Percentiles rank a stretch among this genome's conserved stretches.
Evolutionary conservation across 1,284 basidiomycete genomes (phyloP).

Genomic region (Polyporus tsugae): DNA sequence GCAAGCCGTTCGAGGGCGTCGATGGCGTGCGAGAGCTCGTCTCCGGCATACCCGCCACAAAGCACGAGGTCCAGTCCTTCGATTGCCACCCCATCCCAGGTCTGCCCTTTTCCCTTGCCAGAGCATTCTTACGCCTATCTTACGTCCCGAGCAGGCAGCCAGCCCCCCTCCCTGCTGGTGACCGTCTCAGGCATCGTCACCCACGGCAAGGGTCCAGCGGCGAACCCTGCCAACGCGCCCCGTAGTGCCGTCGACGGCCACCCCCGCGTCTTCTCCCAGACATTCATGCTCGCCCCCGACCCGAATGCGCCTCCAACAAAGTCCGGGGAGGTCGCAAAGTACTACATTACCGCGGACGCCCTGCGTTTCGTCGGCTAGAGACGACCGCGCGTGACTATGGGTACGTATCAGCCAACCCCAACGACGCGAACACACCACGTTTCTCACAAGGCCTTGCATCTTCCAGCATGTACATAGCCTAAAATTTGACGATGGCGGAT

Average conservation of each 20-base stretch:
- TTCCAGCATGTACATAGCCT: slow-evolving; percentile 11
- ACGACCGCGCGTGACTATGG: slow-evolving; percentile 1
- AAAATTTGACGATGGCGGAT: slow-evolving; percentile 1
- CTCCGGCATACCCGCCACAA: slow-evolving; percentile 74
- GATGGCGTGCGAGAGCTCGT: slow-evolving; percentile 74
- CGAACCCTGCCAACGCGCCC: slow-evolving; percentile 61
- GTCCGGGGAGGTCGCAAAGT: slow-evolving; percentile 78
- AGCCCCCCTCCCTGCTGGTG: slow-evolving; percentile 80
- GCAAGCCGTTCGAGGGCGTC: slow-evolving; percentile 77
- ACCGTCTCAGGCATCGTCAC: slow-evolving; percentile 81
- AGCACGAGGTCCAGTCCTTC: slow-evolving; percentile 85
- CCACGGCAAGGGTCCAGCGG: slow-evolving; percentile 68
- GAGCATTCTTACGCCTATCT: slow-evolving; percentile 4
- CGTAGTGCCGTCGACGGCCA: slow-evolving; percentile 72
- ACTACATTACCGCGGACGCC: slow-evolving; percentile 79
- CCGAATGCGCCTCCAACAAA: slow-evolving; percentile 65
- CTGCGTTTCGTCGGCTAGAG: slow-evolving; percentile 77
- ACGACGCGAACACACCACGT: slow-evolving; percentile 1
- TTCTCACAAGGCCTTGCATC: neutral
- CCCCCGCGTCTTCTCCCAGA: slow-evolving; percentile 85
- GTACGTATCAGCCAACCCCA: slow-evolving; percentile 3
- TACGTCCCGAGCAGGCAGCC: slow-evolving; percentile 56
- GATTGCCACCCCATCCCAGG: slow-evolving; percentile 90
- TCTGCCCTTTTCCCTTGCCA: slow-evolving; percentile 42
- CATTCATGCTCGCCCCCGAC: slow-evolving; percentile 85